These are phyloP conservation scores for Pseudonitzschia delicatissima DNA, from an alignment of 108 stramenopile genomes.

Conservation along the genomic window DNA sequence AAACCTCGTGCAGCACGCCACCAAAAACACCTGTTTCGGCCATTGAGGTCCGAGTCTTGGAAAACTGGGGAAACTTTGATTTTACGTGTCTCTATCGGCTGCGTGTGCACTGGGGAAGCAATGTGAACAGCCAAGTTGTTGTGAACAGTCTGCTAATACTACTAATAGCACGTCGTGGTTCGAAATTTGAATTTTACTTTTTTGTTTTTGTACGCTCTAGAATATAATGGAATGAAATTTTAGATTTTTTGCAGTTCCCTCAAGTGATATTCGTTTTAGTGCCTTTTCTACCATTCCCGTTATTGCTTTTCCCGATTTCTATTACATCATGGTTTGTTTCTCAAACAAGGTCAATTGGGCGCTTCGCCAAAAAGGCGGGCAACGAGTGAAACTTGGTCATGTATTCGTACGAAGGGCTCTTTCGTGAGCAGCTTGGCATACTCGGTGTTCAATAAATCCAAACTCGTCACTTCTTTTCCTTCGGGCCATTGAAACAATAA, in stretches of 20 bases:
- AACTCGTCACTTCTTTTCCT: conserved; percentile 29
- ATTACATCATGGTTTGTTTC: conserved; percentile 80
- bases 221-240: too few species aligned
- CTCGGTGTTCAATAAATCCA: conserved; percentile 67
- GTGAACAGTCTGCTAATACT: too few species aligned
- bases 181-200: too few species aligned
- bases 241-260: too few species aligned
- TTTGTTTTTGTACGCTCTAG: too few species aligned
- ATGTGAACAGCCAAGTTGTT: too few species aligned
- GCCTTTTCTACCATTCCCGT: too few species aligned
- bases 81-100: conserved; percentile 82
- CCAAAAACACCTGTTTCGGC: conserved; percentile 24
- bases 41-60: conserved; percentile 54
- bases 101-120: conserved; percentile 74
- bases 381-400: conserved; percentile 80
- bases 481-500: conserved; percentile 86
- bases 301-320: too few species aligned
- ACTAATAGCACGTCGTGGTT: too few species aligned
- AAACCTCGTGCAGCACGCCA: conserved; percentile 31
- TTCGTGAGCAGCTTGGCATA: conserved; percentile 69
- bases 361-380: conserved; percentile 93
- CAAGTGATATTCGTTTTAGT: too few species aligned
- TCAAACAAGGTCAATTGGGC: conserved; percentile 85
- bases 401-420: conserved; percentile 69
- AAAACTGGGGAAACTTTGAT: conserved; percentile 73